Base-by-base conservation (phyloP, 2,329 filamentous ascomycete species). In the Xylaria arbuscula region DNA sequence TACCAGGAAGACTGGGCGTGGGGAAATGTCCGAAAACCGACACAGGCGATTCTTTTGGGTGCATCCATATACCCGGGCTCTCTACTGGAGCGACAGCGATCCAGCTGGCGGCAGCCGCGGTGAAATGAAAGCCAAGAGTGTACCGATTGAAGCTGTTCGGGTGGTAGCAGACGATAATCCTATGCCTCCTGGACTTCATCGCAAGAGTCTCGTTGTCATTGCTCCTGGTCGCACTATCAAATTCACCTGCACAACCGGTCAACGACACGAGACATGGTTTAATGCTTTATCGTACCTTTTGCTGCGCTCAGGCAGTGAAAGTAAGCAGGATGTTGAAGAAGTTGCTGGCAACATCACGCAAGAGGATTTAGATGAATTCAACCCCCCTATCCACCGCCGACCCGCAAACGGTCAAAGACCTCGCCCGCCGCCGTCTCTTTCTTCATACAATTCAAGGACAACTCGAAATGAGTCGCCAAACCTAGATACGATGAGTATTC, bases 11-110 rank as follows among this genome's bases (percentile, higher is more conserved):
- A 87, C 94, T 68, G 94, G 94, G n/a, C 91, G 95, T 28, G 92
- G 90, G 63, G 92, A 94, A 71, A 89, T 97, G 81, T 98, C 94
- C 0, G 92, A 90, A 74, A 97, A 94, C 64, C 89, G 96, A 61
- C 96, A 99, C 80, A 89, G 93, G 70, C 90, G 96, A 38, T 99
- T 98, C 85, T 99, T 99, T 86, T 99, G 96, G 96, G 93, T 99
- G 24, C 96, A 99, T 78, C 96, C 96, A 0, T 99, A 98, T 81
- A 99, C 95, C 2, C 89, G 94, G 58, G 98, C 95, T 5, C 81
- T 99, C 74, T 98, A 98, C 85, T 99, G 96, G 96, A 97, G 94
- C 78, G 92, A 97, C 73, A 87, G 90, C 62, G 94, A 98, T 78
- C 96, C 96, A 7, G 90, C 92, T 36, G 87, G 86, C 55, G 92